Percentiles rank a stretch among this genome's conserved stretches.
Conservation (phyloP, 1,139 yeast genomes). For the Saccharomyces hybrid region DNA sequence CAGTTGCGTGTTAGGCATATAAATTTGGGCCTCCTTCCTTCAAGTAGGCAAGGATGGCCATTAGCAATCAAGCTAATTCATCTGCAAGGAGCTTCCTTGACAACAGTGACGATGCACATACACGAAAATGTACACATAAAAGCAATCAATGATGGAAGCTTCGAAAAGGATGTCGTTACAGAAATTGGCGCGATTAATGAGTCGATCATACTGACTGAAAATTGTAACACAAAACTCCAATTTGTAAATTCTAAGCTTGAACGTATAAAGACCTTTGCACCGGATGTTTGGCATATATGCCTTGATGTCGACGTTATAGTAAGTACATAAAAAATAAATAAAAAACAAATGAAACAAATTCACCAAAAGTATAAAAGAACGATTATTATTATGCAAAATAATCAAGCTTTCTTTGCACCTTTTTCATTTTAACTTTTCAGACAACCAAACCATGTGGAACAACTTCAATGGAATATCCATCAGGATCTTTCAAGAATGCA, state of each 20-base stretch:
- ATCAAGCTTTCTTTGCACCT: background rate
- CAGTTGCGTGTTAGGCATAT: slow-evolving; percentile 46
- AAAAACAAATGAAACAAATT: background rate
- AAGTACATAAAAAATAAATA: background rate
- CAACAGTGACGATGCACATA: slow-evolving; percentile 44
- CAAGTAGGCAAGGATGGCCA: slow-evolving; percentile 56
- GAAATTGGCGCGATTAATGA: background rate
- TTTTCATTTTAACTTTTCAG: background rate
- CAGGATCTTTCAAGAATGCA: slow-evolving; percentile 86
- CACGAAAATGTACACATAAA: slow-evolving; percentile 63
- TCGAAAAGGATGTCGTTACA: slow-evolving; percentile 2
- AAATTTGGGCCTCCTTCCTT: slow-evolving; percentile 71
- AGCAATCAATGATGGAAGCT: slow-evolving; percentile 33
- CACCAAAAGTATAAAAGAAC: background rate
- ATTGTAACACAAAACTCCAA: slow-evolving; percentile 2
- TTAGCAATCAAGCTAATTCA: slow-evolving; percentile 34
- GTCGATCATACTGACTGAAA: background rate
- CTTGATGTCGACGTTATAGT: slow-evolving; percentile 40
- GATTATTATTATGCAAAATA: background rate
- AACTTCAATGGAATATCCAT: slow-evolving; percentile 78
- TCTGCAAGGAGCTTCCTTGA: slow-evolving; percentile 8
- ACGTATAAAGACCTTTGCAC: slow-evolving; percentile 77
- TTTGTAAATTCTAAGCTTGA: slow-evolving; percentile 33
- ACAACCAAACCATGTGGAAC: slow-evolving; percentile 35
- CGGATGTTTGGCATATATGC: slow-evolving; percentile 76